Base-by-base conservation (phyloP, 192 early-diverging fungal species). In the Coemansia sp. region DNA sequence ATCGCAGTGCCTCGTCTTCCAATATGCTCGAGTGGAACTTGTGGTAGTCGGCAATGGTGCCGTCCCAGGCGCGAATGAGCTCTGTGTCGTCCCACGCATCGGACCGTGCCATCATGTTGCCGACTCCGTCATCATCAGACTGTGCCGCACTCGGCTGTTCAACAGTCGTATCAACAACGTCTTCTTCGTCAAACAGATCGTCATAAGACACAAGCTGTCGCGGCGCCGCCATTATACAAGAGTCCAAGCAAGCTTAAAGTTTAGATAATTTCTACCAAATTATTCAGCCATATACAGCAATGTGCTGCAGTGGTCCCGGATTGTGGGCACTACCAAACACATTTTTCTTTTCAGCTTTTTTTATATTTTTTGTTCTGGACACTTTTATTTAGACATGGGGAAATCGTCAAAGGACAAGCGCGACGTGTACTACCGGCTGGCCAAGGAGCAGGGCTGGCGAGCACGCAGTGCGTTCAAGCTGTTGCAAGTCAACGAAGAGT, bases 371-470 rank as follows among this genome's bases (percentile, higher is more conserved):
- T 59, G 53, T 57, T 49, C 52, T 57, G 8, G 48, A 32, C 43
- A 53, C 15, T 59, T 59, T 24, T 8, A n/a, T 21, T 49, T 49
- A 0, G 62, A 50, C 47, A 87, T 83, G 93, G 93, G 92, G 60
- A 92, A 90, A 78, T 85, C 90, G 9, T 93, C 91, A 57, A 95
- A 95, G 71, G 93, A 95, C 77, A 95, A 93, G 79, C 88, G 94
- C 43, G 96, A 98, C 84, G 89, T 96, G 19, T 97, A 94, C 81
- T 98, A 98, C 74, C 89, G 96, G 12, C 75, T 93, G 57, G 94
- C 96, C 43, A 98, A 98, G 75, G 96, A 98, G 82, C 90, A 96
- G 75, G 96, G 94, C 27, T 98, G 94, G 94, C 84, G 97, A 38
- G 97, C 97, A 9, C 85, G 97, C 56, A 92, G 90, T 72, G 96